Conservation (phyloP, 129 eudicot genomes). For the Ambrosia trifida region DNA sequence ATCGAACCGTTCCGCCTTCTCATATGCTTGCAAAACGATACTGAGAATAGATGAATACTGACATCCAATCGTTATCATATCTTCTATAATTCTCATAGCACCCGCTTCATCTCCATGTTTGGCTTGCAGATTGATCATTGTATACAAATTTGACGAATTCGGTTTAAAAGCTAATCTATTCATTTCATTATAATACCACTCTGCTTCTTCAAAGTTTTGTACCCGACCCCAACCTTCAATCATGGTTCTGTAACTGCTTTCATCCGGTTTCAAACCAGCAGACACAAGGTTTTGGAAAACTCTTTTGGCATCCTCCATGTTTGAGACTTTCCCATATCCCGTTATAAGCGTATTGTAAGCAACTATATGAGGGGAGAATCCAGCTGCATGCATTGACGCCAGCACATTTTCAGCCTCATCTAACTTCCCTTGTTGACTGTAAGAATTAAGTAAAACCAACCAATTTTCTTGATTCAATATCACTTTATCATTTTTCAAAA, state of each 20-base stretch:
- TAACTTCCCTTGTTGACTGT: slow-evolving; percentile 86
- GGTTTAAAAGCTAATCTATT: slow-evolving; percentile 53
- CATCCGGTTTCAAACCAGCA: slow-evolving; percentile 75
- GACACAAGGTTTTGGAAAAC: slow-evolving; percentile 45
- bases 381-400: slow-evolving; percentile 58
- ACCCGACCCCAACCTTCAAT: slow-evolving; percentile 94
- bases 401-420: slow-evolving; percentile 57
- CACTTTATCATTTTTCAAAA: slow-evolving; percentile 60
- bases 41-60: slow-evolving; percentile 74
- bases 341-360: slow-evolving; percentile 87
- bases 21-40: slow-evolving; percentile 71
- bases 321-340: slow-evolving; percentile 83
- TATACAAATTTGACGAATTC: slow-evolving; percentile 71
- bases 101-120: slow-evolving; percentile 63
- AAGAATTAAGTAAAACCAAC: slow-evolving; percentile 85
- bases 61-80: slow-evolving; percentile 76
- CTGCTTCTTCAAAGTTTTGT: slow-evolving; percentile 56
- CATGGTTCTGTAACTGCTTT: slow-evolving; percentile 83
- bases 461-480: slow-evolving; percentile 71
- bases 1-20: slow-evolving; percentile 61
- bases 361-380: slow-evolving; percentile 72
- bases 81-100: slow-evolving; percentile 51
- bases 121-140: slow-evolving; percentile 85
- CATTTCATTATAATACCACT: slow-evolving; percentile 59
- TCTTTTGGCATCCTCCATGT: slow-evolving; percentile 66